Evolutionary conservation across 1,284 basidiomycete species (phyloP).

Genomic region (Ganoderma resinaceum): DNA sequence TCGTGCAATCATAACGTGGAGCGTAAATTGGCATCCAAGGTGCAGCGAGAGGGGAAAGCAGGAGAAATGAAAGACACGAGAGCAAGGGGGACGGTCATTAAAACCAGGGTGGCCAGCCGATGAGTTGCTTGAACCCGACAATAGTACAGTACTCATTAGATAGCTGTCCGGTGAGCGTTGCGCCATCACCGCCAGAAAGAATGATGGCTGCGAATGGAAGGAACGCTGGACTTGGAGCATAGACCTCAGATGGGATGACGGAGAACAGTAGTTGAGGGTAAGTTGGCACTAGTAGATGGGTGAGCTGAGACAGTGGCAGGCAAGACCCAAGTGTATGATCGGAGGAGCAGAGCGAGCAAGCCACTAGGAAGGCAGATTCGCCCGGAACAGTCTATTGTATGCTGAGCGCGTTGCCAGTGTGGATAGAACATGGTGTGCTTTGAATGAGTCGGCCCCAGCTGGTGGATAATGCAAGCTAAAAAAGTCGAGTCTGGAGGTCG

Average conservation of each 20-base stretch:
- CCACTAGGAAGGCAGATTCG: not conserved
- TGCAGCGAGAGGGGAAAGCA: too few relatives aligned
- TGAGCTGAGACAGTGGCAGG: not conserved
- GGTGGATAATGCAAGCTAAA: not conserved
- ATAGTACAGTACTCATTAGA: not conserved
- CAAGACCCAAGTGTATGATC: not conserved
- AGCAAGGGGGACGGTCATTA: not conserved
- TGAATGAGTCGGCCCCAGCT: not conserved
- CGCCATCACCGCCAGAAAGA: not conserved
- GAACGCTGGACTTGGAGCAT: not conserved
- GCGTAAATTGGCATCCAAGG: not conserved
- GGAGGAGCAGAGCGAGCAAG: not conserved
- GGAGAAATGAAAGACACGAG: not conserved
- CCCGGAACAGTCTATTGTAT: not conserved
- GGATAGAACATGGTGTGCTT: not conserved
- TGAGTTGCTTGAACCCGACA: not conserved
- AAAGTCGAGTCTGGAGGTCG: not conserved
- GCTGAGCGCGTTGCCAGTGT: not conserved
- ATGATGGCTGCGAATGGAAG: not conserved
- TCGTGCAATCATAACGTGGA: not conserved
- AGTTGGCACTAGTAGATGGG: not conserved
- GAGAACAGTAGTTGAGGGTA: not conserved
- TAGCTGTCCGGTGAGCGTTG: not conserved
- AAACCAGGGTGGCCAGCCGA: not conserved
- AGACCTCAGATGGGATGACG: not conserved